These are phyloP conservation scores for Chaetothyriales sp. DNA, from an alignment of 2,329 filamentous ascomycete genomes.

Conservation along the genomic window DNA sequence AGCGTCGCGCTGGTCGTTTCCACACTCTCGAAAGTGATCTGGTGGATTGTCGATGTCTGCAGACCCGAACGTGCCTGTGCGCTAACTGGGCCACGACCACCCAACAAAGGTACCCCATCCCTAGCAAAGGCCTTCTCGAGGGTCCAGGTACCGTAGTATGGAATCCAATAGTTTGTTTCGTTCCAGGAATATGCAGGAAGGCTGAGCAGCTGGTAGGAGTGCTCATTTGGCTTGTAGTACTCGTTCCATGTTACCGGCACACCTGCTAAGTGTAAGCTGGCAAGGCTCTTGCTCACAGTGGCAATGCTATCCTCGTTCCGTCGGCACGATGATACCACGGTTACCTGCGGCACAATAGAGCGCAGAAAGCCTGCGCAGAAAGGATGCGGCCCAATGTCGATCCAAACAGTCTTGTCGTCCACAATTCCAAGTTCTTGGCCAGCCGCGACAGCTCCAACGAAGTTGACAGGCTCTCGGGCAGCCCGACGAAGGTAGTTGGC, in stretches of 20 bases:
- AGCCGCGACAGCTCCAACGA: slow-evolving; percentile 45
- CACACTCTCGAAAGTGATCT: slow-evolving; percentile 24
- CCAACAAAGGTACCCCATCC: not conserved
- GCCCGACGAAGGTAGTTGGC: slow-evolving; percentile 48
- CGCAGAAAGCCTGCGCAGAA: slow-evolving; percentile 52
- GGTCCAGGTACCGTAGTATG: slow-evolving; percentile 54
- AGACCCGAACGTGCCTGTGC: not conserved
- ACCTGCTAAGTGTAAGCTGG: slow-evolving; percentile 46
- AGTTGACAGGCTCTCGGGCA: slow-evolving; percentile 54
- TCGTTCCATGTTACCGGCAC: slow-evolving; percentile 55
- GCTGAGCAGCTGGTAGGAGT: slow-evolving; percentile 21
- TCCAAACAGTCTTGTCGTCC: slow-evolving; percentile 51
- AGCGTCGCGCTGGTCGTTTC: slow-evolving; percentile 1
- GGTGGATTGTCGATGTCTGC: slow-evolving; percentile 15
- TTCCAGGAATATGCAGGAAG: slow-evolving; percentile 27
- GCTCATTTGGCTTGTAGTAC: slow-evolving; percentile 39
- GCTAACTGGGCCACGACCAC: not conserved
- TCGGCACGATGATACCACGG: slow-evolving; percentile 41
- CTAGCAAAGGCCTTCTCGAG: slow-evolving; percentile 41
- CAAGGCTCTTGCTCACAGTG: slow-evolving; percentile 44
- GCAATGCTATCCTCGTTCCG: slow-evolving; percentile 50
- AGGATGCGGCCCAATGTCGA: slow-evolving; percentile 62
- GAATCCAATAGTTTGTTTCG: slow-evolving; percentile 30
- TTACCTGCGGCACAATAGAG: slow-evolving; percentile 23
- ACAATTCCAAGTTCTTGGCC: slow-evolving; percentile 44